These are phyloP conservation scores for Monilinia aucupariae DNA, from an alignment of 2,329 filamentous ascomycete genomes.

Conservation along the genomic window DNA sequence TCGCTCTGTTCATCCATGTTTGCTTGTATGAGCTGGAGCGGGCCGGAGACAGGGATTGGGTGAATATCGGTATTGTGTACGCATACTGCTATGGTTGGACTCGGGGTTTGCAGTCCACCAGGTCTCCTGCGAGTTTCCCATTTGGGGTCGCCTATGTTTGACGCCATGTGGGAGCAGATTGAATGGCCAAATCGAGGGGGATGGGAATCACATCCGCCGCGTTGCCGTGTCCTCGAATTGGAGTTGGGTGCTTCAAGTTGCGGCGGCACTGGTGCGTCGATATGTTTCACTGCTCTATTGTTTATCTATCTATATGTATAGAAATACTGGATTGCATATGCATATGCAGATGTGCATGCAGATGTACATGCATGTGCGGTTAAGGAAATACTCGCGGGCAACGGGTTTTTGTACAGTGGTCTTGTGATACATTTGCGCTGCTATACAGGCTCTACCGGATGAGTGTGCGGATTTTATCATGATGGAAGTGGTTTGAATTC, in stretches of 20 bases:
- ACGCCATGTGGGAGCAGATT: background rate
- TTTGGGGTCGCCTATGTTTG: background rate
- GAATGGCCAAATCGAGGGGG: background rate
- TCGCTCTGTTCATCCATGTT: too few species aligned
- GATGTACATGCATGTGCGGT: background rate
- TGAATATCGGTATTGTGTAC: background rate
- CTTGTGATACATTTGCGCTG: background rate
- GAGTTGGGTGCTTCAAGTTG: background rate
- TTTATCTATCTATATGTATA: background rate
- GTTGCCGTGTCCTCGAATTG: background rate
- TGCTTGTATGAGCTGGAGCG: constrained; percentile 9
- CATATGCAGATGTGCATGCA: constrained; percentile 4
- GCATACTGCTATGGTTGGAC: background rate
- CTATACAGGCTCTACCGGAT: too few species aligned
- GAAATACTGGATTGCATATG: background rate
- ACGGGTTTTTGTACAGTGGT: background rate
- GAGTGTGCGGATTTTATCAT: background rate
- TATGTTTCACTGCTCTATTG: background rate
- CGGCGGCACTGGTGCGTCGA: background rate
- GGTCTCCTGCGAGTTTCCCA: background rate
- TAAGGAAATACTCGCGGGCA: background rate
- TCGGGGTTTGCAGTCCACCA: background rate
- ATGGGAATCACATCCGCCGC: background rate
- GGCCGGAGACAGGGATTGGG: background rate
- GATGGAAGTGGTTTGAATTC: background rate